Conservation (phyloP, 352 stramenopile species). For the Peronosclerospora sorghi region DNA sequence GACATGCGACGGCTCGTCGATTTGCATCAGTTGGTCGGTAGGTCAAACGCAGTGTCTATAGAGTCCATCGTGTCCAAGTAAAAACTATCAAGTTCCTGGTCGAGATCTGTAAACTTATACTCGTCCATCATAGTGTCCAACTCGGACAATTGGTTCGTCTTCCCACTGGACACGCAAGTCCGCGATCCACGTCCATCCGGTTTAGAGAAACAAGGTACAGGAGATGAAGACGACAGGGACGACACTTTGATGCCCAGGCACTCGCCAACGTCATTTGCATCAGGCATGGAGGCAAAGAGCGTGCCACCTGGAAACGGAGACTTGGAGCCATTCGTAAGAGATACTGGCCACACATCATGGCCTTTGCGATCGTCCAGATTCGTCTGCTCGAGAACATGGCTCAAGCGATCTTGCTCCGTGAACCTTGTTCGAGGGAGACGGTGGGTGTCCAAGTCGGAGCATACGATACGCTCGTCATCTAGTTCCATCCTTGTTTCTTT, state of each 20-base stretch:
- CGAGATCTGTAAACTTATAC: too few relatives aligned
- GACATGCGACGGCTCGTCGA: too few relatives aligned
- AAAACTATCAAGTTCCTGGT: too few relatives aligned
- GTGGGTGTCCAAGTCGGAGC: constrained; percentile 29
- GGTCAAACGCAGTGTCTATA: constrained; percentile 50
- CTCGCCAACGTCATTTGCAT: constrained; percentile 31
- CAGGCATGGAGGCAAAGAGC: constrained; percentile 19
- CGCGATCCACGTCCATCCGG: too few relatives aligned
- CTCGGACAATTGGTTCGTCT: too few relatives aligned
- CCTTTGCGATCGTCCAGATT: constrained; percentile 24
- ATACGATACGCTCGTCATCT: constrained; percentile 5
- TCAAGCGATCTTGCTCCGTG: constrained; percentile 67
- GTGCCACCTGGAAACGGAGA: constrained; percentile 12
- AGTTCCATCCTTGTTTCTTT: constrained; percentile 9
- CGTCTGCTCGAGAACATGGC: constrained; percentile 61
- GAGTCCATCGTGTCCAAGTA: constrained; percentile 78
- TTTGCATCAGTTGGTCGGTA: constrained; percentile 37
- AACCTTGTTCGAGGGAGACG: constrained; percentile 57
- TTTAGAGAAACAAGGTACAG: constrained; percentile 4
- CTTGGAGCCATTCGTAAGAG: constrained; percentile 8
- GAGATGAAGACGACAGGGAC: constrained; percentile 8
- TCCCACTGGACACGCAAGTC: too few relatives aligned
- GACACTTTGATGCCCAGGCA: constrained; percentile 34
- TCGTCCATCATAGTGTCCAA: too few relatives aligned
- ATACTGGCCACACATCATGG: constrained; percentile 18